Base-by-base conservation (phyloP, 2,329 filamentous ascomycete species). In the Epichloe coenophiala region DNA sequence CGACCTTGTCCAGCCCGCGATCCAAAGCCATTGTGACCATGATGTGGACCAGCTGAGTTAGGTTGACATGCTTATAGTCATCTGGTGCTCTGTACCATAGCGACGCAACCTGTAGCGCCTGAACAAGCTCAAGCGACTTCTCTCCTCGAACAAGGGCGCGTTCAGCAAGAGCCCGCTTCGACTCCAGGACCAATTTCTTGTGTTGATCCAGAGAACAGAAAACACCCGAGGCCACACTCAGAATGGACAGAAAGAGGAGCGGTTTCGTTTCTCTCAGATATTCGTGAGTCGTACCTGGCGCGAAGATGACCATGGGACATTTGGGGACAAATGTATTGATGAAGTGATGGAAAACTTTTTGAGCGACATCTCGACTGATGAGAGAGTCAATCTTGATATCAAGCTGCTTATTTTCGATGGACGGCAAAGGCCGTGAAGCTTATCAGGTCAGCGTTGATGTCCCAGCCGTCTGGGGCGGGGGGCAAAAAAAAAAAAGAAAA, bases 121-220 rank as follows among this genome's bases (percentile, higher is more conserved):
- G 49, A 36, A 51, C 44, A 8, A 51, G 38, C 38, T 51, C 49
- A 12, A 51, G 49, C 17, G 49, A 47, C 21, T 51, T 46, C 44
- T 51, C 49, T 4, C 45, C 36, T 36, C 31, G 38, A 9, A 47
- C 49, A 27, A 51, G 23, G 13, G 45, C 45, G 15, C 39, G 49
- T 5, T 51, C 44, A 6, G 44, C 44, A 8, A 51, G 45, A 13
- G 39, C 49, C 17, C 21, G 17, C 39, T 38, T 47, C 12, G 45
- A 12, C 45, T 47, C 35, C 15, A 39, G 33, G 21, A 41, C 33
- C 27, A 51, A 21, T 7, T 51, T 27, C 5, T 17, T 27, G 31
- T 51, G 49, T 33, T 51, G 39, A 3, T 38, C 39, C 12, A 15
- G 15, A 9, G 44, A 15, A 15, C 49, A 51, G n/a, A 21, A 43